Base-by-base conservation (phyloP, 805 yeast species). In the Pichia scutulata region DNA sequence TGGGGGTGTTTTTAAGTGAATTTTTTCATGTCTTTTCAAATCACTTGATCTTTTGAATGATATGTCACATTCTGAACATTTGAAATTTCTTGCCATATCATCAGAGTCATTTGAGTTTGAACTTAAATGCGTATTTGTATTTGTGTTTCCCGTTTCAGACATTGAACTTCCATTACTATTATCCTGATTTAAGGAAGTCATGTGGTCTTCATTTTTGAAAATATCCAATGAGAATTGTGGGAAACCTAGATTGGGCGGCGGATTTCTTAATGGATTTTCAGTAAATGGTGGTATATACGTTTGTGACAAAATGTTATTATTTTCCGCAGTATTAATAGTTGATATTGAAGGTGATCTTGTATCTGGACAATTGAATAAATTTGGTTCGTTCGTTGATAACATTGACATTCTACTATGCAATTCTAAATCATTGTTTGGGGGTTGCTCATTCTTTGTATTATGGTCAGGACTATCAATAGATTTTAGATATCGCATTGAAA, bases 21-120 rank as follows among this genome's bases (percentile, higher is more conserved):
- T 87, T 60, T 85, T 81, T 58, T 82, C 86, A 60, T 85, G 93
- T 50, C 92, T 73, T 61, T 82, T 81, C 57, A 84, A 71, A 65
- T 84, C 92, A 2, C 83, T 75, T 1, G 85, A 76, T 39, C 93
- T 70, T 48, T 84, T 72, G 63, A 86, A 86, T 36, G 80, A 74
- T 68, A 83, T 69, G 2, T 74, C 64, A 64, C 95, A 86, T 55
- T 77, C 75, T 6, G 64, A 59, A 63, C 95, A 86, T 7, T 76
- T 70, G 57, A 73, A 60, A 18, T 56, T 54, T 23, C 57, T 48
- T 12, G 49, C 33, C 12, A 55, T 39, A n/a, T 52, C 55, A 19
- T 23, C 28, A 4, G 33, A 28, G 12, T 28, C 33, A 13, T 28
- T 28, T 3, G n/a, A 21, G 10, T 21, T 18, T 21, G 22, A 3